These are phyloP conservation scores for Parathielavia appendiculata DNA, from an alignment of 495 filamentous ascomycete species.

Conservation along the genomic window DNA sequence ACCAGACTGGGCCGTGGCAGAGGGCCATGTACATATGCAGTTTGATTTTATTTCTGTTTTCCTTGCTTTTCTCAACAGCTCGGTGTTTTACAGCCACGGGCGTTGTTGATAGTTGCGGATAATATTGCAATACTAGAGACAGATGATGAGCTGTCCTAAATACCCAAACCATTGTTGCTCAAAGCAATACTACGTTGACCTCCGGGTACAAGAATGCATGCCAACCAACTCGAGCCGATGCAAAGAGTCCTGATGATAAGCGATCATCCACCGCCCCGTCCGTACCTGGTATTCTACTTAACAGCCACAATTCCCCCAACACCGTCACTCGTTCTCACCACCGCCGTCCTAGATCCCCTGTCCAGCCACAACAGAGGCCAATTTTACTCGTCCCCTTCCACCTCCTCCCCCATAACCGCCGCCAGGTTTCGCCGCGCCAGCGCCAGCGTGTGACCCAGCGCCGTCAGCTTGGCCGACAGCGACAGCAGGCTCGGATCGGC, in stretches of 20 bases:
- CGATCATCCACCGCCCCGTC: conserved; percentile 1
- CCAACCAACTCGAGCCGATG: conserved; percentile 27
- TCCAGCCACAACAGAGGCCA: neutral
- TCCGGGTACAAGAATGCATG: conserved; percentile 19
- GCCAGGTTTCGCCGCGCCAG: conserved; percentile 66
- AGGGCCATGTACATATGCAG: neutral
- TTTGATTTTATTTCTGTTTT: neutral
- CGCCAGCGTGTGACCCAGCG: conserved; percentile 67
- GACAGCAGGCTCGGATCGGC: conserved; percentile 85
- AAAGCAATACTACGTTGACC: conserved; percentile 28
- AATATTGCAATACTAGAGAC: neutral
- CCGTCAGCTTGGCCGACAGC: conserved; percentile 80
- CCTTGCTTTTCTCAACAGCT: neutral
- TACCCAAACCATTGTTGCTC: conserved; percentile 11
- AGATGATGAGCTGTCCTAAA: neutral
- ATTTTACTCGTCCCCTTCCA: conserved; percentile 31
- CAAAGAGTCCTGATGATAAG: conserved; percentile 2
- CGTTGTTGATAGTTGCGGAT: conserved; percentile 1
- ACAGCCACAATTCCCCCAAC: neutral
- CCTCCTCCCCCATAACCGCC: conserved; percentile 69
- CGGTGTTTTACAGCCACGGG: neutral
- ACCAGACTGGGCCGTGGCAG: neutral
- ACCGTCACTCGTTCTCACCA: neutral
- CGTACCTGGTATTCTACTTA: neutral
- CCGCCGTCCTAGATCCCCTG: neutral